These are phyloP conservation scores for Scedosporium dehoogii DNA, from an alignment of 2,329 filamentous ascomycete genomes.

Conservation along the genomic window DNA sequence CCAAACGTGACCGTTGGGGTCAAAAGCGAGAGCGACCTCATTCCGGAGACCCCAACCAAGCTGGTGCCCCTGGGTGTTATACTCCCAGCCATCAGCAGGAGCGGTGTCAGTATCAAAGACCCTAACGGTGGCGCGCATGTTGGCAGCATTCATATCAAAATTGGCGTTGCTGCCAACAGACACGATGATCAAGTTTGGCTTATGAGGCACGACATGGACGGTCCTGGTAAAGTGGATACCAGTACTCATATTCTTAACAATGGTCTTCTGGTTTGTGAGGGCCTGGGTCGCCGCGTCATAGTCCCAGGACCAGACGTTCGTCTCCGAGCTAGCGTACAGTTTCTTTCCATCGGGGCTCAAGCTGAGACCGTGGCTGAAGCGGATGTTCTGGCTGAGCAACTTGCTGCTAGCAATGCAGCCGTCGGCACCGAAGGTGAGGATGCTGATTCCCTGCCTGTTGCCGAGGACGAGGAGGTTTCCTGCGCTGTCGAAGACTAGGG, in stretches of 20 bases:
- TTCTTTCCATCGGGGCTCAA: slow-evolving; percentile 28
- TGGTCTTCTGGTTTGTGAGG: slow-evolving; percentile 30
- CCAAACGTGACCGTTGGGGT: slow-evolving; percentile 34
- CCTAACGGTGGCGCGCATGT: slow-evolving; percentile 29
- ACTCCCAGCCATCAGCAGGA: slow-evolving; percentile 24
- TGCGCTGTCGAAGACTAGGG: slow-evolving; percentile 22
- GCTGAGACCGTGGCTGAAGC: slow-evolving; percentile 29
- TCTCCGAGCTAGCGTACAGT: slow-evolving; percentile 27
- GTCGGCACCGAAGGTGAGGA: slow-evolving; percentile 28
- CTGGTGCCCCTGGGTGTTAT: slow-evolving; percentile 26
- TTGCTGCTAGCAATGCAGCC: slow-evolving; percentile 28
- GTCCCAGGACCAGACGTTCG: slow-evolving; percentile 41
- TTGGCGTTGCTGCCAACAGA: slow-evolving; percentile 28
- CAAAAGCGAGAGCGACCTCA: slow-evolving; percentile 49
- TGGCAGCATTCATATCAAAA: slow-evolving; percentile 23
- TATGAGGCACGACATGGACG: slow-evolving; percentile 22
- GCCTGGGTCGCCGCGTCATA: slow-evolving; percentile 42
- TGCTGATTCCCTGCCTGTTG: slow-evolving; percentile 24
- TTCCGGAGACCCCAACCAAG: slow-evolving; percentile 43
- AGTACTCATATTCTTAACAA: slow-evolving; percentile 26
- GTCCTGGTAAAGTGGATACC: slow-evolving; percentile 29
- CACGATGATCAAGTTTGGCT: slow-evolving; percentile 27
- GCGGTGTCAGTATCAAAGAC: slow-evolving; percentile 28
- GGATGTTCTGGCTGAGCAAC: slow-evolving; percentile 22
- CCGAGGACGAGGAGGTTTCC: slow-evolving; percentile 29